Evolutionary conservation across 169 alveolate genomes (phyloP), one percentile per base, ranked within the genome.

Genomic region (Cryptosporidium sp.): DNA sequence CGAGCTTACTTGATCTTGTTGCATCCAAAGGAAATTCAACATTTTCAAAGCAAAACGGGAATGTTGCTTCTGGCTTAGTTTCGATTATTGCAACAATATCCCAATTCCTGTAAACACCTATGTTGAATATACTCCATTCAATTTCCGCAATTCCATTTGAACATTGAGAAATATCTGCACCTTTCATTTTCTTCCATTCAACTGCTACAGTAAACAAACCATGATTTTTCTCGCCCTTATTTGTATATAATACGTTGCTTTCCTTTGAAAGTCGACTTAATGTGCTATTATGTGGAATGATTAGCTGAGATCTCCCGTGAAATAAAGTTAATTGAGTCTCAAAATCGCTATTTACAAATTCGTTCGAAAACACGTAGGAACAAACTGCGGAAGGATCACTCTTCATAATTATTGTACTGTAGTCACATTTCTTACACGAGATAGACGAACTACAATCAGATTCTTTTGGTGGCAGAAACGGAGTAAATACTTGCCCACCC

Each of bases 51-150:
- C 89, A 80, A 35, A 80, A 62, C 0, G 89, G 89, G 50, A 80
- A 80, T 23, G 89, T 62, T 39, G 89, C 73, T 62, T 80, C 89
- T 10, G 89, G 89, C 18, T 39, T 80, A 31, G 89, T 80, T 80
- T 80, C 89, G 12, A 80, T 37, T 5, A 80, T 62, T 16, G 89
- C 89, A 26, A 55, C 48, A 23, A 80, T 62, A 39, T 80, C 89
- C 89, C 89, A 80, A 41, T 80, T 80, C 35, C 89, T 80, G 31
- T 80, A 80, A 12, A 43, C 37, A 43, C 89, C 89, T 41, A 48
- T 80, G 51, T 80, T 80, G 45, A 59, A 80, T 65, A 80, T 23
- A 61, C 45, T 62, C 89, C 89, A 80, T 67, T 80, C 89, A 41
- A 80, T 8, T 41, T 80, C 89, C 59, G 89, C 74, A 14, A 80